These are phyloP conservation scores for Catharanthus roseus DNA, from an alignment of 257 asterid genomes.

Conservation along the genomic window DNA sequence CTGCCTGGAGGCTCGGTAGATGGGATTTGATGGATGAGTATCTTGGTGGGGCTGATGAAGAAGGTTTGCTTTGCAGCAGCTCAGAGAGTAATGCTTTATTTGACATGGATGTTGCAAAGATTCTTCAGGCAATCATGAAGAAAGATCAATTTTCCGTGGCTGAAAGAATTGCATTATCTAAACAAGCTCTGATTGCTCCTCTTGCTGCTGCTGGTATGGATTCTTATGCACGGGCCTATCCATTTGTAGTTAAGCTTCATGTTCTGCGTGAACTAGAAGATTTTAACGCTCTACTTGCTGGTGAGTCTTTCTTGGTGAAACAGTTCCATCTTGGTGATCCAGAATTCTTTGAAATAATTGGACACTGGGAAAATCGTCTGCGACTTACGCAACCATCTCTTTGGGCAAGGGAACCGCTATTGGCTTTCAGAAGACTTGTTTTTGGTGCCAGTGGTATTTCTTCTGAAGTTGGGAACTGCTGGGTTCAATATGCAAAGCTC, in stretches of 20 bases:
- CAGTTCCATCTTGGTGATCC: conserved; percentile 52
- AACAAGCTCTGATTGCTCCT: conserved; percentile 96
- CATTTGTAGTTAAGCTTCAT: conserved; percentile 93
- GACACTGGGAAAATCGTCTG: conserved; percentile 88
- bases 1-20: conserved; percentile 99
- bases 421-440: conserved; percentile 91
- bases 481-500: conserved; percentile 94
- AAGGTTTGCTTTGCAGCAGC: conserved; percentile 80
- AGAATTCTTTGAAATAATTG: conserved; percentile 54
- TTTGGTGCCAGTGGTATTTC: conserved; percentile 71
- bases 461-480: conserved; percentile 78
- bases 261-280: conserved; percentile 94
- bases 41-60: conserved; percentile 75
- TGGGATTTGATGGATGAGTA: conserved; percentile 99
- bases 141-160: conserved; percentile 68
- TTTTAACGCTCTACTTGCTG: conserved; percentile 68
- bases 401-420: conserved; percentile 98
- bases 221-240: conserved; percentile 95
- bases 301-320: conserved; percentile 71
- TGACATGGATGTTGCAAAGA: conserved; percentile 92
- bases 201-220: conserved; percentile 99
- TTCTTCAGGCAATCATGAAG: conserved; percentile 90
- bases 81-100: conserved; percentile 90
- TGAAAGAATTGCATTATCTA: conserved; percentile 73
- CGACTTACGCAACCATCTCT: conserved; percentile 90